Conservation (phyloP, 768 basidiomycete genomes). For the Amanita phalloides region DNA sequence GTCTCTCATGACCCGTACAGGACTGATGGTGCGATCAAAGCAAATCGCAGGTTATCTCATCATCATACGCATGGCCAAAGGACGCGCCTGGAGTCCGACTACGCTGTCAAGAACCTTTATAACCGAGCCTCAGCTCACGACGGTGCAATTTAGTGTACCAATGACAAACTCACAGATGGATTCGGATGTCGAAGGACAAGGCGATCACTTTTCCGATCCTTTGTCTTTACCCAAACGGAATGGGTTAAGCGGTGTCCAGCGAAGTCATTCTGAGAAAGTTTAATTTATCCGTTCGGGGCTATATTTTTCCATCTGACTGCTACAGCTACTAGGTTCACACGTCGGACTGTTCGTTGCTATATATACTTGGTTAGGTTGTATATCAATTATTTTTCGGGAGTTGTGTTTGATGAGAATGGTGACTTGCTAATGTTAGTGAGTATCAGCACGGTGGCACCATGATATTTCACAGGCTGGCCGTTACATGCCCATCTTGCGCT, state of each 20-base stretch:
- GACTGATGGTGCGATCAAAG: constrained; percentile 16
- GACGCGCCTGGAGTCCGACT: constrained; percentile 27
- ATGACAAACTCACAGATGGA: not conserved
- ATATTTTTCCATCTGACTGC: not conserved
- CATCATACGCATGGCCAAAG: constrained; percentile 34
- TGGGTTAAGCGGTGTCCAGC: not conserved
- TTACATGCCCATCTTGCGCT: too few species aligned
- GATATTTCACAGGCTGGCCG: too few species aligned
- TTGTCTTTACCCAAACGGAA: not conserved
- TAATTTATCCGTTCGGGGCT: not conserved
- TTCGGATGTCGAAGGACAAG: not conserved
- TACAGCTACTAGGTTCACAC: not conserved
- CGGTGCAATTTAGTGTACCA: not conserved
- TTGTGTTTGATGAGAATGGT: not conserved
- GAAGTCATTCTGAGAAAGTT: not conserved
- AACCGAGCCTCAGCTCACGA: not conserved
- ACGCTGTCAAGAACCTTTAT: not conserved
- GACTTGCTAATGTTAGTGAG: not conserved
- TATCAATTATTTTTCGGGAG: not conserved
- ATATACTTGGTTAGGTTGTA: too few species aligned
- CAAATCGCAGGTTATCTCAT: constrained; percentile 37
- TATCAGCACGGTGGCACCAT: too few species aligned
- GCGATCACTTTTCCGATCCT: not conserved
- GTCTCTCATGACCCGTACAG: not conserved
- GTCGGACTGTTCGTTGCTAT: not conserved